These are phyloP conservation scores for Thielaviopsis populi DNA, from an alignment of 2,329 filamentous ascomycete genomes.

Conservation along the genomic window DNA sequence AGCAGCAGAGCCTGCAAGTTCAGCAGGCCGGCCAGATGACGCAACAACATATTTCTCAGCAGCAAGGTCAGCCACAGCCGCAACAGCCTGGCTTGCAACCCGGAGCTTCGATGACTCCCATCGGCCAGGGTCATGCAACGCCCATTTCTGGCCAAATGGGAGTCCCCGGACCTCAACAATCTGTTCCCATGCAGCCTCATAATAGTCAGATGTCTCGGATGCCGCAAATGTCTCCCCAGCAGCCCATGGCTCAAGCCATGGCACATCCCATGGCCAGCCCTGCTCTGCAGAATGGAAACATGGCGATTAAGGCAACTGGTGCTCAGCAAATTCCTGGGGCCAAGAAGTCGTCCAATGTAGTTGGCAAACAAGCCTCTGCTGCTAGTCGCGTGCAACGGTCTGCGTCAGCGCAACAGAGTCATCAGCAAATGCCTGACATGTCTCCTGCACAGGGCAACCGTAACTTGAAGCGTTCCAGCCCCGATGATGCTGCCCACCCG, in stretches of 20 bases:
- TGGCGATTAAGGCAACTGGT: conserved; percentile 4
- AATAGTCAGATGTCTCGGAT: conserved; percentile 6
- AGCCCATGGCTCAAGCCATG: not conserved
- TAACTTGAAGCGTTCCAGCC: conserved; percentile 36
- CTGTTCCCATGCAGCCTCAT: conserved; percentile 1
- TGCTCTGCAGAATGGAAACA: conserved; percentile 24
- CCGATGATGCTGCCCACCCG: conserved; percentile 27
- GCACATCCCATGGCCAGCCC: not conserved
- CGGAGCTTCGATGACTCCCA: not conserved
- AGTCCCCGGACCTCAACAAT: not conserved
- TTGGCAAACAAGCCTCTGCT: not conserved
- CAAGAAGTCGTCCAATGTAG: not conserved
- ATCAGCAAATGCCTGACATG: conserved; percentile 19
- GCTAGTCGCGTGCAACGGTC: conserved; percentile 23
- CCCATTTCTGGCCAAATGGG: not conserved
- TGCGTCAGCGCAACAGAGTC: conserved; percentile 1
- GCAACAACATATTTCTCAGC: conserved; percentile 20
- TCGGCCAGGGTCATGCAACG: not conserved
- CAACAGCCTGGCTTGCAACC: conserved; percentile 2
- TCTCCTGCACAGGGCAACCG: conserved; percentile 29
- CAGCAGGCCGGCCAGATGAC: conserved; percentile 20
- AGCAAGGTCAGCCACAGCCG: conserved; percentile 18
- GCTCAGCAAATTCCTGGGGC: not conserved
- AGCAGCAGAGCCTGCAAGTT: conserved; percentile 24
- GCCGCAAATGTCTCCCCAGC: conserved; percentile 18